Evolutionary conservation across 345 rosid species (phyloP), one percentile per base, ranked within the genome.

Genomic region (Populus deltoides): DNA sequence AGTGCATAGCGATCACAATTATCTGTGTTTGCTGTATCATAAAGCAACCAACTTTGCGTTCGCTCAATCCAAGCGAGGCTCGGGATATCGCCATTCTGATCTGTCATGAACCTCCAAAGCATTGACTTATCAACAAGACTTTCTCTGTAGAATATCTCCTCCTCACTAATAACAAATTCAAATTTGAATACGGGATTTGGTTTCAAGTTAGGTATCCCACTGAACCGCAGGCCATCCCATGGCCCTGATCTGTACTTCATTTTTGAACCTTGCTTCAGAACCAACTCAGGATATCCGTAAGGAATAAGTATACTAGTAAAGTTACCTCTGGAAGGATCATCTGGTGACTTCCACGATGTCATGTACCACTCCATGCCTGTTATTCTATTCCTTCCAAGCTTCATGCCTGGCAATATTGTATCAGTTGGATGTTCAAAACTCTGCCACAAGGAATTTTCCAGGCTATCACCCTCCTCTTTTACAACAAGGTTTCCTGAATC

Each of bases 241-340:
- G 66, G 17, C 13, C 79, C 73, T 15, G 41, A 24, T 17, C 72
- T 65, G 6, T 27, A 63, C 53, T 8, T 31, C 4, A 12, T 9
- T 1, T 12, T 49, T 22, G 72, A 66, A 45, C n/a, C 25, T 2
- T 47, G 20, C 25, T 22, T 29, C 41, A 49, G 2, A 2, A 36
- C 39, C 8, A 67, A 0, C 31, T 76, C 51, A 22, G 73, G 66
- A 36, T 35, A 76, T 6, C 79, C 79, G 7, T 33, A 5, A 38
- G 53, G 66, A 35, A 47, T 72, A 35, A 76, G 24, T 0, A 33
- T 33, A 35, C 33, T 35, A 0, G 66, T 51, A 39, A 66, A 51
- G 29, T 76, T 76, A 51, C 79, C 79, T 22, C 22, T 17, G 17
- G 78, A 68, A 41, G 78, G 78, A 66, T 75, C 72, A 22, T 66